Conservation (phyloP, 2,329 filamentous ascomycete species). For the Microdochium nivale region DNA sequence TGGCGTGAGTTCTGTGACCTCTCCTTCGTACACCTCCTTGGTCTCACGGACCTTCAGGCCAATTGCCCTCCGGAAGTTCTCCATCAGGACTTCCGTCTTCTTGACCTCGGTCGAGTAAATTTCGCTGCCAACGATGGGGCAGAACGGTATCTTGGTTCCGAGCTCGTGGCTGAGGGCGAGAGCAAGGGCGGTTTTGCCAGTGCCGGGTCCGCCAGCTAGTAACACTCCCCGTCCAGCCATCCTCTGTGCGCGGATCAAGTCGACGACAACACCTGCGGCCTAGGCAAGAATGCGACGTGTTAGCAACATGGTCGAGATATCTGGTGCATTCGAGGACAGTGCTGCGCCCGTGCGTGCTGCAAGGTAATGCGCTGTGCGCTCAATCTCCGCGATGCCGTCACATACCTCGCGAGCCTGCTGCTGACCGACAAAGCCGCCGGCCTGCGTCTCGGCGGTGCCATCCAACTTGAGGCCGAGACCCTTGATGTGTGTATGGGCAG, state of each 20-base stretch:
- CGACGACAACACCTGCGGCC: conserved; percentile 93
- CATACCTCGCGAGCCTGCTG: conserved; percentile 74
- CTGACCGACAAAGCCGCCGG: conserved; percentile 85
- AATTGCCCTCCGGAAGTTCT: conserved; percentile 96
- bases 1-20: conserved; percentile 93
- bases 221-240: conserved; percentile 94
- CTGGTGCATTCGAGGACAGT: not conserved
- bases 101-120: conserved; percentile 98
- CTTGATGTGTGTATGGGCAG: conserved; percentile 96
- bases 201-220: conserved; percentile 88
- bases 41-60: conserved; percentile 95
- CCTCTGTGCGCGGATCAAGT: conserved; percentile 91
- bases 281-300: conserved; percentile 20
- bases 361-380: not conserved
- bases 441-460: conserved; percentile 74
- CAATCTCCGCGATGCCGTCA: not conserved
- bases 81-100: conserved; percentile 98
- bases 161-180: conserved; percentile 94
- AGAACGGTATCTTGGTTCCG: conserved; percentile 96
- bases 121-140: conserved; percentile 95
- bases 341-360: not conserved
- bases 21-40: conserved; percentile 98
- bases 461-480: conserved; percentile 80
- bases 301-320: not conserved
- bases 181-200: conserved; percentile 93